Conservation (phyloP, 352 stramenopile species). For the Globisporangium irregulare region DNA sequence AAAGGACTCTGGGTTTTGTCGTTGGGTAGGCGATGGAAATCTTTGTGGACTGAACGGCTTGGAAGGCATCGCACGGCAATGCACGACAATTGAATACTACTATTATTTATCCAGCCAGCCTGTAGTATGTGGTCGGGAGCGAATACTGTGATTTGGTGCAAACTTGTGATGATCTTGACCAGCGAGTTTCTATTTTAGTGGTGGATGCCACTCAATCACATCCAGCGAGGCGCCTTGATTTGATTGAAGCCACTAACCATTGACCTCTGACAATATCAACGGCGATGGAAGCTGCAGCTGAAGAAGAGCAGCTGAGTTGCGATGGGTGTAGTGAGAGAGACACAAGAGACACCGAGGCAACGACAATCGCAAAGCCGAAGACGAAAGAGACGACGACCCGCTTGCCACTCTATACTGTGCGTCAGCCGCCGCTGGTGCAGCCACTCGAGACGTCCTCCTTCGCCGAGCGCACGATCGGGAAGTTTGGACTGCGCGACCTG, state of each 20-base stretch:
- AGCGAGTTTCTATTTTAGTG: neutral
- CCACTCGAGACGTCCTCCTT: slow-evolving; percentile 41
- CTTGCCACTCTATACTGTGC: slow-evolving; percentile 39
- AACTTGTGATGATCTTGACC: neutral
- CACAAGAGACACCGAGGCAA: neutral
- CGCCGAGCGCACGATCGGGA: slow-evolving; percentile 23
- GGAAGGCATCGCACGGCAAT: neutral
- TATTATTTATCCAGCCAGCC: neutral
- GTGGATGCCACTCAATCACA: neutral
- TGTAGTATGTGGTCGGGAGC: neutral
- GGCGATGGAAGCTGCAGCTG: neutral
- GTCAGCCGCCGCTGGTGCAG: slow-evolving; percentile 55
- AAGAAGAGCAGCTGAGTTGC: neutral
- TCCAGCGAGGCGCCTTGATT: too few relatives aligned
- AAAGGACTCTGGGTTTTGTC: neutral
- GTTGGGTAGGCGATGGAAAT: neutral
- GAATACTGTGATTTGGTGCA: neutral
- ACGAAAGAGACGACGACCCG: neutral
- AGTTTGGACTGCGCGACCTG: slow-evolving; percentile 37
- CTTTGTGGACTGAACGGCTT: neutral
- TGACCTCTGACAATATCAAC: neutral
- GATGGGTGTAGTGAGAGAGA: neutral
- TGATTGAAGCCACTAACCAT: neutral
- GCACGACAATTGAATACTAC: neutral
- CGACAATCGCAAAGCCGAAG: slow-evolving; percentile 6